Conservation (phyloP, 139 green algal species). For the Trebouxia sp. region DNA sequence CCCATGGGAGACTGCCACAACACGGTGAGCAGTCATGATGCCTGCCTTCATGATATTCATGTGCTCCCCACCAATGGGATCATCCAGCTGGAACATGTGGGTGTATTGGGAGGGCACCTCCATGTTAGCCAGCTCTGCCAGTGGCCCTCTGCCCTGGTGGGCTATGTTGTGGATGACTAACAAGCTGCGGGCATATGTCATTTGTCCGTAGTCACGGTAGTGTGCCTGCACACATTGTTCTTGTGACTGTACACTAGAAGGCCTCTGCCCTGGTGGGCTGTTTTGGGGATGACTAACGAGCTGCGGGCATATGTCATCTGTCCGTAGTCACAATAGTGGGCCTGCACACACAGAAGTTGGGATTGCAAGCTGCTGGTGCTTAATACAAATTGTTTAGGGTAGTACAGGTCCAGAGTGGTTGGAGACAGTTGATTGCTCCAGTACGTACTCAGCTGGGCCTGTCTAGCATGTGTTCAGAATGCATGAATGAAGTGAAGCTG, state of each 20-base stretch:
- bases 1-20: slow-evolving; percentile 81
- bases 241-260: too few relatives aligned
- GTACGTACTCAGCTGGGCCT: too few relatives aligned
- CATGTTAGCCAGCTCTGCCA: slow-evolving; percentile 78
- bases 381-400: too few relatives aligned
- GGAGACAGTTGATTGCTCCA: too few relatives aligned
- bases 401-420: too few relatives aligned
- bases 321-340: slow-evolving; percentile 92
- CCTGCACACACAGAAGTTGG: too few relatives aligned
- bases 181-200: slow-evolving; percentile 83
- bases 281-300: slow-evolving; percentile 91
- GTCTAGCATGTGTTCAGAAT: too few relatives aligned
- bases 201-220: slow-evolving; percentile 95
- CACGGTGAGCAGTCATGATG: slow-evolving; percentile 77
- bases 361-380: too few relatives aligned
- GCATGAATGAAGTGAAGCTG: too few relatives aligned
- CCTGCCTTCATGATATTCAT: slow-evolving; percentile 99
- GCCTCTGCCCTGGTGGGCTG: slow-evolving; percentile 88
- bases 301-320: slow-evolving; percentile 87
- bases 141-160: slow-evolving; percentile 88
- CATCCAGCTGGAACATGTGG: slow-evolving; percentile 72
- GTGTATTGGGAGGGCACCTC: slow-evolving; percentile 82
- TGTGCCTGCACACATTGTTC: slow-evolving; percentile 89
- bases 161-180: slow-evolving; percentile 95
- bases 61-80: slow-evolving; percentile 94